Evolutionary conservation across 1,139 yeast species (phyloP).

Genomic region (Oligophagozyma castellii): DNA sequence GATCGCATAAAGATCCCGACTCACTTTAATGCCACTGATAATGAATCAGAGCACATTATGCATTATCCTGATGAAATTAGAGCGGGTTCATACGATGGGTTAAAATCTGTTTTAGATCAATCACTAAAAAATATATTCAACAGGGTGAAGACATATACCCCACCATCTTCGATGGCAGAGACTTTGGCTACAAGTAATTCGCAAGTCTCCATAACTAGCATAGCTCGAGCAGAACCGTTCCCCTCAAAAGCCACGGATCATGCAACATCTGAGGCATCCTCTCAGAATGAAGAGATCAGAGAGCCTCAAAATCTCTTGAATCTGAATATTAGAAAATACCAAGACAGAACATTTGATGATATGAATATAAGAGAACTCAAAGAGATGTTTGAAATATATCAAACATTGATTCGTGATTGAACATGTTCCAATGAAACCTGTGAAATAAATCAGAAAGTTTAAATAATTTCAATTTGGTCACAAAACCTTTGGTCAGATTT

Average conservation of each 20-base stretch:
- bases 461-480: too few relatives aligned
- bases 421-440: too few relatives aligned
- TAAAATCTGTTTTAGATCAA: conserved; percentile 18
- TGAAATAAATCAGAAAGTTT: too few relatives aligned
- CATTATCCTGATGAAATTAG: conserved; percentile 7
- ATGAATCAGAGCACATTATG: conserved; percentile 3
- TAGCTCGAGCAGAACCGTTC: conserved; percentile 2
- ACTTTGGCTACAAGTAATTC: conserved; percentile 6
- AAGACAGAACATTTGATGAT: conserved; percentile 18
- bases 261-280: background rate
- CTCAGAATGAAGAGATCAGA: background rate
- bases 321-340: conserved; percentile 7
- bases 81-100: conserved; percentile 15
- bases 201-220: conserved; percentile 4
- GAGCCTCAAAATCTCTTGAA: background rate
- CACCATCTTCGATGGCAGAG: conserved; percentile 10
- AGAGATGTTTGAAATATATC: conserved; percentile 20
- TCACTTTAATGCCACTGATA: conserved; percentile 1
- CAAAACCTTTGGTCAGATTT: too few relatives aligned
- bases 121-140: conserved; percentile 20
- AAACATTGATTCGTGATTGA: conserved; percentile 16
- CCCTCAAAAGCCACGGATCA: conserved; percentile 1
- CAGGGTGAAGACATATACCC: conserved; percentile 20
- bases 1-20: conserved; percentile 11
- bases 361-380: conserved; percentile 16